Base-by-base conservation (phyloP, 208 protist genomes). In the Trypanosoma platydactyli region DNA sequence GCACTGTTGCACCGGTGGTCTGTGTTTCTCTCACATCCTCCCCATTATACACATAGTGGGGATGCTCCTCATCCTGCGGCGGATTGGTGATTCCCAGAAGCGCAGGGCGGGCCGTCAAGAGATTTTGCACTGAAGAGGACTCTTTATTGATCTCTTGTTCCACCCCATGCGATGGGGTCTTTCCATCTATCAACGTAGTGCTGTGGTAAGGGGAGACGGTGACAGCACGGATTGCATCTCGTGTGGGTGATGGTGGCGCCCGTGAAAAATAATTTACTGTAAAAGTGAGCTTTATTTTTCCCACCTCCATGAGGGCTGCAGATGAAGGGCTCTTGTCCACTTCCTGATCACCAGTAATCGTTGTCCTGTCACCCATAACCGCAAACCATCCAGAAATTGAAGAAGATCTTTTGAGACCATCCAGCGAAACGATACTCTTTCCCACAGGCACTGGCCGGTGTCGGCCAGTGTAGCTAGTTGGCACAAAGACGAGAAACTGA, bases 381-480 rank as follows among this genome's bases (percentile, higher is more conserved):
- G 79, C 75, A 57, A 87, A 93, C 87, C 89, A 95, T 11, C 89
- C 89, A 7, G 66, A 64, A 52, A 93, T 64, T 0, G 77, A 69
- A 48, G 59, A 74, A 13, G 67, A 71, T 0, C 78, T 61, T 12
- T 55, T 64, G 29, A 95, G 75, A 12, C 58, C 38, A 38, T 88
- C 77, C 0, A 95, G 66, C 9, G 60, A 42, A 13, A 95, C 50
- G 51, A 89, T 68, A 49, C 73, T 70, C 57, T 81, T 86, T 20
- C 89, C 89, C 3, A 95, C 81, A 50, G 66, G 71, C 40, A 91
- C 65, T 0, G 84, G 57, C 46, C 35, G 29, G 7, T 70, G 73
- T 0, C 86, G 72, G 12, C 89, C 89, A 62, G 83, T 92, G 71
- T 91, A 95, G 59, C 81, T 92, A 15, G 84, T 86, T 7, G 89